Base-by-base conservation (phyloP, 2,329 filamentous ascomycete species). In the Curvularia spicifera region DNA sequence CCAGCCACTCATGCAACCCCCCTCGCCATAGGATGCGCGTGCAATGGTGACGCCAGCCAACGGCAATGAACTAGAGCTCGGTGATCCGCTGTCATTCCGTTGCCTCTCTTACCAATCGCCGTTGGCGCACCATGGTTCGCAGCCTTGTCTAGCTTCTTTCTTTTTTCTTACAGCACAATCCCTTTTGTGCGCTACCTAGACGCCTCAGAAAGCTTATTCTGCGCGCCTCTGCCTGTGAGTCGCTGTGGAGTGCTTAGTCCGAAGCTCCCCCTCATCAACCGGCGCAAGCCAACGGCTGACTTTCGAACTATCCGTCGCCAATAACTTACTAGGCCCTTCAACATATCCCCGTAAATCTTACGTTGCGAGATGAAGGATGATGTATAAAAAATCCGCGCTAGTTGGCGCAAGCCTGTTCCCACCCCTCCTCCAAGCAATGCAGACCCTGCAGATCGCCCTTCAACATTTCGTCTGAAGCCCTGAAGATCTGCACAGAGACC, bases 31-130 rank as follows among this genome's bases (percentile, higher is more conserved):
- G 51, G 8, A 9, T 26, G 26, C 31, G 20, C 29, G 31, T 40
- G 31, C 33, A 55, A 57, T 55, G 7, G 54, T 60, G 51, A 63
- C 57, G 60, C 56, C 51, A 55, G 37, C 8, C 39, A 62, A 57
- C 53, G 54, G 60, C 18, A 28, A 15, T 42, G 51, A 57, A 51
- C 47, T 46, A 45, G n/a, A 52, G 43, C 18, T 56, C 44, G 39
- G 33, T 43, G 20, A 55, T 48, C 60, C 57, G 54, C 57, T 56
- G 60, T 61, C 58, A 58, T 44, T 46, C 35, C 43, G 56, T 57
- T 50, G 31, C 46, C 49, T 51, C 44, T 29, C 13, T 26, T 45
- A 37, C 47, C 39, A 53, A 46, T 29, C 52, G 37, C 57, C 51
- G 56, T 33, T 20, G 24, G 37, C 18, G n/a, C 49, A 33, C 56